Evolutionary conservation across 768 basidiomycete genomes (phyloP).

Genomic region (Xerocomellus chrysenteron): DNA sequence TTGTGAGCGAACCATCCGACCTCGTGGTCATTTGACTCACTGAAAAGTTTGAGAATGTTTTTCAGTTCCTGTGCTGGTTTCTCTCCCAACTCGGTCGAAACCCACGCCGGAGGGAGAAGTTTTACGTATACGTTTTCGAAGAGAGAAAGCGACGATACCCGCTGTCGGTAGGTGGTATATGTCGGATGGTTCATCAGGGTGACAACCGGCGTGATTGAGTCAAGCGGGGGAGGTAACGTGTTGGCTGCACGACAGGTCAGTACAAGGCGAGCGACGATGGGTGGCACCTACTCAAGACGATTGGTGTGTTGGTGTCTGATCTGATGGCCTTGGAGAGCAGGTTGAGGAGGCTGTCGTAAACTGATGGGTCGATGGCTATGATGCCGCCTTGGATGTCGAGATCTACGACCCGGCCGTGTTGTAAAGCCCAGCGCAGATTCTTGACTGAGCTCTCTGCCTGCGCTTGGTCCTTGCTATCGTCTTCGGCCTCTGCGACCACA

Average conservation of each 20-base stretch:
- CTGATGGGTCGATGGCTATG: constrained; percentile 43
- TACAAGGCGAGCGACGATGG: neutral
- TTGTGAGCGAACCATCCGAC: neutral
- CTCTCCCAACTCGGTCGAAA: constrained; percentile 42
- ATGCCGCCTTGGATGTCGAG: constrained; percentile 63
- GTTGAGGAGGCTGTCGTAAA: constrained; percentile 70
- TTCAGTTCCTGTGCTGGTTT: constrained; percentile 46
- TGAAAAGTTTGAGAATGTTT: constrained; percentile 79
- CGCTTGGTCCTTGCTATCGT: constrained; percentile 8
- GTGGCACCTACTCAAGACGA: constrained; percentile 58
- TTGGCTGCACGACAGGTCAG: constrained; percentile 51
- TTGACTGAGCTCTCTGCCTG: constrained; percentile 44
- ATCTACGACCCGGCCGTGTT: constrained; percentile 62
- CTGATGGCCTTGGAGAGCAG: constrained; percentile 60
- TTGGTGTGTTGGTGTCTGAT: constrained; percentile 36
- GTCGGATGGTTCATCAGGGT: constrained; percentile 76
- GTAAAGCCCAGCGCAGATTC: constrained; percentile 65
- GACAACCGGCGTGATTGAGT: constrained; percentile 68
- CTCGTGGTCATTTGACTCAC: constrained; percentile 45
- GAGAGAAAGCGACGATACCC: constrained; percentile 70
- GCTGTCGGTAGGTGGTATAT: constrained; percentile 71
- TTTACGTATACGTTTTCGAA: constrained; percentile 71
- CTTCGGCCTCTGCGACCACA: constrained; percentile 24
- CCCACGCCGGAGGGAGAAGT: constrained; percentile 76
- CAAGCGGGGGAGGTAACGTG: constrained; percentile 75